Base-by-base conservation (phyloP, 2,329 filamentous ascomycete genomes). In the Diaporthe citri region DNA sequence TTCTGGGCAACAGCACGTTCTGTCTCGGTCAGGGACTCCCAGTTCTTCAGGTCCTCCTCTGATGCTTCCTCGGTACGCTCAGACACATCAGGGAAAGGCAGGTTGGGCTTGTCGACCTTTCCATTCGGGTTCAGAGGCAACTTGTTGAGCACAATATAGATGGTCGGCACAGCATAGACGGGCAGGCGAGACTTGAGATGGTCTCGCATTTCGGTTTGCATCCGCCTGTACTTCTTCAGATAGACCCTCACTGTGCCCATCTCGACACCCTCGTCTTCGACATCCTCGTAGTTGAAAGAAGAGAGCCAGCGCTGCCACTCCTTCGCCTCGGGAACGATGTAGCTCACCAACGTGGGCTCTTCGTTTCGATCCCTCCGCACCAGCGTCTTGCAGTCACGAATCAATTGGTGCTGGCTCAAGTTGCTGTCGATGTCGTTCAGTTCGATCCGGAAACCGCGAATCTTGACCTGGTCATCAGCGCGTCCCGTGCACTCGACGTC, bases 401-500 rank as follows among this genome's bases (percentile, higher is more conserved):
- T 90, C 34, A 97, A 85, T 0, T 90, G 91, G 84, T 94, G 91
- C 59, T 92, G 89, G 72, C 91, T 93, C 62, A 98, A 86, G 82
- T 97, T 93, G 56, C 89, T 93, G 83, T 98, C 96, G 78, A 98
- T 98, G 78, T 98, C 97, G 77, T 93, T 93, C 60, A 98, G 91
- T 85, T 99, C 97, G 78, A 99, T 97, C 76, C 96, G 90, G 88
- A 98, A 98, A 1, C 96, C 96, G 76, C 97, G 93, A 78, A 98
- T 96, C 87, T 98, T 99, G 86, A 98, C 94, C 82, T 98, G 96
- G 78, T 93, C 90, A 81, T 98, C 96, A 34, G 92, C 92, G 75
- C 97, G 90, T 31, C 96, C 96, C 13, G 93, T 93, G 80, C 92
- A 94, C 80, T 94, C 93, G 15, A 95, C 93, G 77, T 93, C 92